Evolutionary conservation across 257 asterid species (phyloP), one percentile per base, ranked within the genome.

Genomic region (Lithospermum erythrorhizon): DNA sequence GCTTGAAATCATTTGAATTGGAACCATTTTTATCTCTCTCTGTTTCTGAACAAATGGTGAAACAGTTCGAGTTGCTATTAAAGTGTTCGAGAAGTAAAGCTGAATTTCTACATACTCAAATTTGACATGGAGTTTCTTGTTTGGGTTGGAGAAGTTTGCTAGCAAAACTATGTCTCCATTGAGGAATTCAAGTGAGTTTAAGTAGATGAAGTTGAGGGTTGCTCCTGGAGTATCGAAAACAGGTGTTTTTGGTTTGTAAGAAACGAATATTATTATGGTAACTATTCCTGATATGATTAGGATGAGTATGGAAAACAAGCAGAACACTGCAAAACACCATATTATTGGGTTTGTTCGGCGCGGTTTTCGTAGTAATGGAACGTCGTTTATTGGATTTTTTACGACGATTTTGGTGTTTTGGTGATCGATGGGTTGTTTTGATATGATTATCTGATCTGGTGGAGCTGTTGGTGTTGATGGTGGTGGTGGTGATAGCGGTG

Each of bases 141-240:
- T 93, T 3, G 97, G 97, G 70, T 93, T 93, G 4, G 97, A 77
- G 61, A 93, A 78, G 62, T 93, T 93, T 4, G 94, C 95, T 15
- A 82, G 70, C 21, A 93, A 77, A 24, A 79, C 72, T 32, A 83
- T 61, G 7, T 93, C 95, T 0, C 81, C 81, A 13, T 80, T 82
- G 48, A 86, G 68, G 30, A 69, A 79, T 66, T 78, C 71, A 0
- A 91, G 90, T 2, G 84, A 72, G 35, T 76, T 75, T 24, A 86
- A 55, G 69, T 78, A 83, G 79, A 79, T 62, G 27, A 82, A 76
- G 6, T 68, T 65, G 15, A 86, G 75, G 64, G 74, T 83, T 3
- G 95, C 96, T 5, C 72, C 71, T 2, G 95, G 82, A 9, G 85
- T 82, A 70, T 89, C 95, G 53, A 93, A 87, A 0, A 61, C 59